Evolutionary conservation across 495 filamentous ascomycete species (phyloP).

Genomic region (Daldinia vernicosa): DNA sequence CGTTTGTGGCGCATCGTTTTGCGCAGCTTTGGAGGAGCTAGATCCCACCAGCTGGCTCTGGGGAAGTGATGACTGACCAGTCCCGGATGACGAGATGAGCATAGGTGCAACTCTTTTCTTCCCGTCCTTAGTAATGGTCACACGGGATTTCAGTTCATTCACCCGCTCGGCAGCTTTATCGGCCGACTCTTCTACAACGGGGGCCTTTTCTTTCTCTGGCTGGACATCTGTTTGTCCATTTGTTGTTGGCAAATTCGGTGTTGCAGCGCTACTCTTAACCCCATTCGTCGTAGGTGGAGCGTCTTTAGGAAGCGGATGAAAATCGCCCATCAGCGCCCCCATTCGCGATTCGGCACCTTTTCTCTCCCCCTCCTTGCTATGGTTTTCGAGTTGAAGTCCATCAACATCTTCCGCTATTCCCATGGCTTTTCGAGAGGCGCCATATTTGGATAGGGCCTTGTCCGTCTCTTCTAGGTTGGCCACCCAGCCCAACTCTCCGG

Average conservation of each 20-base stretch:
- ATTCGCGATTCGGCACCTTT: conserved; percentile 91
- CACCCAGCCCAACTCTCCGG: conserved; percentile 62
- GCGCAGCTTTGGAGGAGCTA: conserved; percentile 64
- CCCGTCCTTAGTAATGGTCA: conserved; percentile 95
- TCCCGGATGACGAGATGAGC: conserved; percentile 85
- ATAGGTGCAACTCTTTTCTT: conserved; percentile 95
- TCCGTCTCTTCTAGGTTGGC: conserved; percentile 83
- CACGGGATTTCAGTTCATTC: conserved; percentile 84
- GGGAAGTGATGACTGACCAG: conserved; percentile 85
- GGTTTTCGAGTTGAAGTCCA: conserved; percentile 85
- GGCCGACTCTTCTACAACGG: conserved; percentile 55
- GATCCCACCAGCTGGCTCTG: conserved; percentile 83
- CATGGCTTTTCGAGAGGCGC: conserved; percentile 81
- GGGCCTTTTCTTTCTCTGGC: conserved; percentile 51
- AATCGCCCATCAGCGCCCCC: conserved; percentile 97
- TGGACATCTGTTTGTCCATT: conserved; percentile 53
- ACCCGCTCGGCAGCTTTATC: conserved; percentile 70
- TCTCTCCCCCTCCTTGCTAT: conserved; percentile 88
- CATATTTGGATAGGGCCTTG: conserved; percentile 89
- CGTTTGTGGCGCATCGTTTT: conserved; percentile 80
- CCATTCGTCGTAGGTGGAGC: conserved; percentile 52
- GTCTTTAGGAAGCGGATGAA: conserved; percentile 50
- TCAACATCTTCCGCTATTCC: conserved; percentile 92
- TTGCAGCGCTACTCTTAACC: conserved; percentile 45
- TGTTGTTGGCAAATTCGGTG: conserved; percentile 45